phyloP scores from a whole-genome alignment of 2,329 filamentous ascomycete genomes.

The Fusarium floridanum region DNA sequence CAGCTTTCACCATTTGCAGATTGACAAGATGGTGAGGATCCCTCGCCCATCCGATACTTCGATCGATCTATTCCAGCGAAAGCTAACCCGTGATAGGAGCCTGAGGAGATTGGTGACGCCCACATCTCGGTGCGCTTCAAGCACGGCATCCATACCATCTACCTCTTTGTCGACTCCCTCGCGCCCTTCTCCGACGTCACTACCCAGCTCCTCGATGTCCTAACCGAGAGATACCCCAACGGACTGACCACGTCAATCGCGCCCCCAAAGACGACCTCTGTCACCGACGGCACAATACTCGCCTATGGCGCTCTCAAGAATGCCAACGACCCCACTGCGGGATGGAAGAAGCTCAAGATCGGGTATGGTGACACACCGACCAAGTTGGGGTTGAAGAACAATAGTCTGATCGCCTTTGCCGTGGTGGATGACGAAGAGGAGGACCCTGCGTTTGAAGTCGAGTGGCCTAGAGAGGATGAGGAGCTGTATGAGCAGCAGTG shows the following conservation, averaged over 20 bases:
- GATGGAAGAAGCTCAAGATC: constrained; percentile 63
- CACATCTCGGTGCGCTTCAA: constrained; percentile 78
- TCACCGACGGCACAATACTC: constrained; percentile 59
- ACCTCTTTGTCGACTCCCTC: constrained; percentile 73
- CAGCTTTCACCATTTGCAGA: constrained; percentile 6
- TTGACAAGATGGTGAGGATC: constrained; percentile 30
- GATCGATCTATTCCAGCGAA: background rate
- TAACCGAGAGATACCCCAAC: constrained; percentile 68
- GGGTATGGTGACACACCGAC: constrained; percentile 54
- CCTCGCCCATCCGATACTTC: background rate
- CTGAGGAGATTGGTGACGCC: constrained; percentile 57
- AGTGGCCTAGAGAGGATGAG: constrained; percentile 60
- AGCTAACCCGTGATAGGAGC: constrained; percentile 25
- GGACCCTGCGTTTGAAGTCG: constrained; percentile 59
- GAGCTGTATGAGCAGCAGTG: constrained; percentile 48
- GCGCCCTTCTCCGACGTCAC: constrained; percentile 70
- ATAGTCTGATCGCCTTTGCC: constrained; percentile 63
- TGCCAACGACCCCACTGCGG: constrained; percentile 59
- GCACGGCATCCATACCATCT: constrained; percentile 77
- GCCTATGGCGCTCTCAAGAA: constrained; percentile 62
- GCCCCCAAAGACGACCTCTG: constrained; percentile 50
- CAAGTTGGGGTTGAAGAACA: constrained; percentile 60
- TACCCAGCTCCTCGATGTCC: constrained; percentile 67
- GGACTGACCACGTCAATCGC: constrained; percentile 60
- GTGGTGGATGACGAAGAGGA: constrained; percentile 57